These are phyloP conservation scores for Stagonosporopsis vannaccii DNA, from an alignment of 2,329 filamentous ascomycete genomes.

Conservation along the genomic window DNA sequence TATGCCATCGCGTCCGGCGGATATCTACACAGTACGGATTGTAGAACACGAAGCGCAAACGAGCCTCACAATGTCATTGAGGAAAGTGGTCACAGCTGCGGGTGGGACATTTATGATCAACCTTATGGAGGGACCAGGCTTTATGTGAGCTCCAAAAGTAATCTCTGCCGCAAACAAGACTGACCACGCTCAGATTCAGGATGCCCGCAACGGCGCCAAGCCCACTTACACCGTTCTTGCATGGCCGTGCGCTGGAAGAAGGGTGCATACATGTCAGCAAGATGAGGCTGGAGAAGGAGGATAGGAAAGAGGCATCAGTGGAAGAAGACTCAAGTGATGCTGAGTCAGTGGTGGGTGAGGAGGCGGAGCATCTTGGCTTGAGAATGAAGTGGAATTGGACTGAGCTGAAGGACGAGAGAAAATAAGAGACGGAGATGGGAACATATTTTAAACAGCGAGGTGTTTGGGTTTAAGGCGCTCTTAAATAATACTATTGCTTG, in stretches of 20 bases:
- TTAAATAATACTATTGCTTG: conserved; percentile 1
- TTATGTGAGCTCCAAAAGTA: conserved; percentile 17
- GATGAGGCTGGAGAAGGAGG: conserved; percentile 7
- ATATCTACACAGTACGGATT: conserved; percentile 25
- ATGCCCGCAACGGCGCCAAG: conserved; percentile 15
- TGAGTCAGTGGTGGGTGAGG: conserved; percentile 17
- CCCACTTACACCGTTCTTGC: conserved; percentile 20
- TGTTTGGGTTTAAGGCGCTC: conserved; percentile 1
- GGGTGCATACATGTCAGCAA: conserved; percentile 23
- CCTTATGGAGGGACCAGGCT: conserved; percentile 21
- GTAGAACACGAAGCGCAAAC: conserved; percentile 13
- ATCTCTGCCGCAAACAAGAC: not conserved
- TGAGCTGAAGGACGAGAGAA: conserved; percentile 7
- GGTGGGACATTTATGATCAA: conserved; percentile 20
- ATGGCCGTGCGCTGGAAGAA: conserved; percentile 27
- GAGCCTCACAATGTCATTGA: conserved; percentile 9
- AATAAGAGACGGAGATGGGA: not conserved
- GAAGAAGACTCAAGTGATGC: conserved; percentile 16
- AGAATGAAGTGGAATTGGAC: conserved; percentile 27
- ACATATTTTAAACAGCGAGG: conserved; percentile 1
- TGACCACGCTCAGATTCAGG: conserved; percentile 17
- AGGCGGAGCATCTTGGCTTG: conserved; percentile 21
- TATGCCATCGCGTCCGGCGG: conserved; percentile 14
- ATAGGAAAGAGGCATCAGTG: not conserved
- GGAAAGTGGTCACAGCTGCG: conserved; percentile 11